A percentile compares a stretch with the other conserved stretches of the same genome.
These are phyloP conservation scores for Cyclostephanos invisitatus DNA, from an alignment of 108 stramenopile genomes.

Conservation along the genomic window DNA sequence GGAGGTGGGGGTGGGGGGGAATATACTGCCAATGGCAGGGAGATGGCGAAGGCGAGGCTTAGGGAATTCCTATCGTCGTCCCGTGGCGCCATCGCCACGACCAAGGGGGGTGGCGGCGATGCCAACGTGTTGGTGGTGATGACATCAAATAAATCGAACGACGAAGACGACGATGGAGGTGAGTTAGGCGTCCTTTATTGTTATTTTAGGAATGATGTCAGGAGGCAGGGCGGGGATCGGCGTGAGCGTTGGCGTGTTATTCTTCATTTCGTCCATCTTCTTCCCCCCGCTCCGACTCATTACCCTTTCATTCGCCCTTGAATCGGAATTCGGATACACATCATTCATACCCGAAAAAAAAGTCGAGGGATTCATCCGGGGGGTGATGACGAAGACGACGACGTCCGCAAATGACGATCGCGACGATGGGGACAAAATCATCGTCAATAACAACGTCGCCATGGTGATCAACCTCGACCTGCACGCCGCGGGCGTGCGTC, in stretches of 20 bases:
- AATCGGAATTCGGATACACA: not conserved
- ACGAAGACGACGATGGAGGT: not conserved
- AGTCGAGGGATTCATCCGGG: slow-evolving; percentile 2
- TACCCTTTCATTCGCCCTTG: too few species aligned
- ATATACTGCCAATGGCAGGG: not conserved
- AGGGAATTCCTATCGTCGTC: not conserved
- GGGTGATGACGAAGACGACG: slow-evolving; percentile 7
- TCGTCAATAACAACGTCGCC: not conserved
- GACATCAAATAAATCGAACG: not conserved
- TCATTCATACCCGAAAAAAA: not conserved
- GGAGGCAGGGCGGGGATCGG: too few species aligned
- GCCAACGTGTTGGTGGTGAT: not conserved
- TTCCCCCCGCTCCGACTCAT: too few species aligned
- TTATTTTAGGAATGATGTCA: too few species aligned
- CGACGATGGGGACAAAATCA: too few species aligned
- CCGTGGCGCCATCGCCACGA: not conserved
- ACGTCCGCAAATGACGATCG: not conserved
- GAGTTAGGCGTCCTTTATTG: not conserved
- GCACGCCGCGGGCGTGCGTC: not conserved
- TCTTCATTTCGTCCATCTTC: not conserved
- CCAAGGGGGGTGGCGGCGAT: not conserved
- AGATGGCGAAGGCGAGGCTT: not conserved
- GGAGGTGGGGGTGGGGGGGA: not conserved
- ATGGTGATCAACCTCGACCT: slow-evolving; percentile 19
- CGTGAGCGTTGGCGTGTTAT: not conserved